Base-by-base conservation (phyloP, 441 rosid species). In the Kokia cookei region DNA sequence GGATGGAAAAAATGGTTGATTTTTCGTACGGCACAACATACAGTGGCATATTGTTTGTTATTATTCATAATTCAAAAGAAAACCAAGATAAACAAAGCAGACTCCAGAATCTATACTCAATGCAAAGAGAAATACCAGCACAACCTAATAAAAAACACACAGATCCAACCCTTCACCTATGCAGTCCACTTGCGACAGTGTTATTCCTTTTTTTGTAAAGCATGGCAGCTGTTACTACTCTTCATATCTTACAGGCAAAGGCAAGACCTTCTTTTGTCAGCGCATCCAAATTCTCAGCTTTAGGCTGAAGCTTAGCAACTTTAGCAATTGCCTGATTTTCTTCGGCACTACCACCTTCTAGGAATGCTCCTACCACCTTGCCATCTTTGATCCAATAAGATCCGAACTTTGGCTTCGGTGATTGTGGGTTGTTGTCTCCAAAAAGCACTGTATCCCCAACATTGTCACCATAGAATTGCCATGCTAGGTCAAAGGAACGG, bases 401-500 rank as follows among this genome's bases (percentile, higher is more conserved):
- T 71, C 99, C 99, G 55, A 93, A 95, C 79, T 84, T 90, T 5
- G 96, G 88, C 71, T 85, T 89, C 4, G 90, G 78, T 54, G 88
- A 82, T n/a, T 86, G 51, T 5, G 92, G 95, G 67, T 86, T 71
- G 71, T 61, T 88, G 82, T 92, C 92, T 75, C 98, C 99, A 2
- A 95, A 93, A 0, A 95, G 79, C 59, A 93, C 94, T 0, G 93
- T 79, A 37, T 93, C 98, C 2, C 99, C 99, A 2, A 93, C 96
- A 69, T 91, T 95, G 89, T 93, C 99, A 43, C 98, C 99, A 2
- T 95, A 95, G 86, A 94, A 94, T 69, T 92, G 98, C 97, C 98
- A 94, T 2, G 98, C 87, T 35, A 94, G 95, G 69, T 84, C 90
- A 53, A 95, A 95, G 72, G 98, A 79, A n/a, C 99, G 94, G 13